Base-by-base conservation (phyloP, 1,139 yeast species). In the Blastobotrys proliferans region DNA sequence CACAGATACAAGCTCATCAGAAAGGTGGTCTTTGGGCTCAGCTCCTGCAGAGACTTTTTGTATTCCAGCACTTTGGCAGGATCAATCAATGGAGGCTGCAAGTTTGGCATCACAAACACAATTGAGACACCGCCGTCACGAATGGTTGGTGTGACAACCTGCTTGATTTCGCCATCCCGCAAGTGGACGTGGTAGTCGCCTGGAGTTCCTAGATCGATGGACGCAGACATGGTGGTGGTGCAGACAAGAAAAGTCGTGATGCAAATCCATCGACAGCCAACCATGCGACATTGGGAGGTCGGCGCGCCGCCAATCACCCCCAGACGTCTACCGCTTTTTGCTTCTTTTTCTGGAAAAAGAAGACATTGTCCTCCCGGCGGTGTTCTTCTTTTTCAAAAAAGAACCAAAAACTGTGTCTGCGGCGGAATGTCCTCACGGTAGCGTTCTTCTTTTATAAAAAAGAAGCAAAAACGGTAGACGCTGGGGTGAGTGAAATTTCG, bases 121-220 rank as follows among this genome's bases (percentile, higher is more conserved):
- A 88, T 80, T 2, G 95, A 82, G 16, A 85, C 73, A 44, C 99
- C 98, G 35, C 99, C 98, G 50, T 80, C 78, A 53, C 81, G 76
- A 14, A 92, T 84, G 0, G 95, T 83, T 8, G 98, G 98, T 0
- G 97, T 77, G 28, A 90, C 87, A 26, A 86, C 73, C 54, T 86
- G 82, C 83, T 87, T 87, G 96, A 94, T 87, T 13, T 74, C 72
- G 1, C 95, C 97, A 50, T 90, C 95, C 57, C 98, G 83, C 27
- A 94, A 76, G 61, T 92, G 99, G 40, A 92, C 97, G 60, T 92
- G 99, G 77, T 87, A 81, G 62, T 92, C 99, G 18, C 96, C 97
- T 10, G 97, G 86, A 44, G 77, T 67, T 5, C 96, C 97, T 34
- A 90, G 70, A 46, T 81, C 75, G 37, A 80, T 18, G 25, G 17